Evolutionary conservation across 2,329 filamentous ascomycete genomes (phyloP), one percentile per base, ranked within the genome.

Genomic region (Akanthomyces lecanii): DNA sequence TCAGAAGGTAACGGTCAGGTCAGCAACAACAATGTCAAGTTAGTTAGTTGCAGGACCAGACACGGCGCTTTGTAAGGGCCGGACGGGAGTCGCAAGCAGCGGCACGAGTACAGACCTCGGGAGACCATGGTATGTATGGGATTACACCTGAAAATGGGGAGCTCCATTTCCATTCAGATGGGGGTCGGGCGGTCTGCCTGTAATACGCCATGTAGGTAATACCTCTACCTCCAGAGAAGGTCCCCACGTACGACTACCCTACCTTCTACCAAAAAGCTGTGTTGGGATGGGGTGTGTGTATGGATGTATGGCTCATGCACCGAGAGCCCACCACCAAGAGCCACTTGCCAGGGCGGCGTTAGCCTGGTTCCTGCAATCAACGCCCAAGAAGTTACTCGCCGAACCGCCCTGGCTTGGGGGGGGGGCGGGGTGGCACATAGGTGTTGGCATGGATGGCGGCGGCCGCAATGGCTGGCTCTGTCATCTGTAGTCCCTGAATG

Each of bases 71-170:
- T 42, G 54, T 23, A 62, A 58, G 54, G 54, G 21, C 25, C 45
- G 42, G 38, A 12, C 58, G 57, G 48, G 48, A 61, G 38, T 55
- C 59, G 42, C 40, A 47, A 52, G 42, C 30, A 38, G 51, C n/a
- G 59, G 59, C 50, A 36, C 53, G 51, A 52, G 52, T 52, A 53
- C 57, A 52, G 55, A 59, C 62, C 62, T 63, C 62, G 55, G 62
- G 42, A 63, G 62, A 47, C 40, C 30, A 54, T 53, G 52, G 23
- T 36, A 36, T 10, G 7, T 21, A 48, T 47, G 48, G 28, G 50
- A 55, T 54, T 59, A 59, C 62, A 63, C 62, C 55, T 63, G 62
- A 59, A 54, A 55, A 63, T 51, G 62, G 55, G 48, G 40, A 54
- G 54, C 54, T 48, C 62, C 62, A 57, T 44, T 57, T 56, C 60